These are phyloP conservation scores for Globisporangium mamillatum DNA, from an alignment of 352 stramenopile genomes.

Conservation along the genomic window DNA sequence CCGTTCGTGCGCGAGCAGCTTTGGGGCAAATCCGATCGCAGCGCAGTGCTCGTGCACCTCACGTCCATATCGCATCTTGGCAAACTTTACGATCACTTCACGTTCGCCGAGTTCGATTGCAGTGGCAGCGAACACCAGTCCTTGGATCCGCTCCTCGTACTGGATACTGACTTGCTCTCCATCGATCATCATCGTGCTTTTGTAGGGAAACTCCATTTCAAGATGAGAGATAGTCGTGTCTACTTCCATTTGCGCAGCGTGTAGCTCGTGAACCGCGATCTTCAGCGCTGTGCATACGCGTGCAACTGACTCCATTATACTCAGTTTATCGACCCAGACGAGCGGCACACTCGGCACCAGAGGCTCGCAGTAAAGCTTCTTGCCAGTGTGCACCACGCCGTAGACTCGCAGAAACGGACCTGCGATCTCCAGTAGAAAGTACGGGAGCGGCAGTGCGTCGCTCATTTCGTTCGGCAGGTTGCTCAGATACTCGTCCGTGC, in stretches of 20 bases:
- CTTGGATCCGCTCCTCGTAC: conserved; percentile 1
- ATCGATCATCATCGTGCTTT: neutral
- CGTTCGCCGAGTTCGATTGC: neutral
- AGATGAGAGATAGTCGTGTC: neutral
- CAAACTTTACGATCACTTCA: neutral
- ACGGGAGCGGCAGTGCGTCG: neutral
- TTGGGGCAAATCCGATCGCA: neutral
- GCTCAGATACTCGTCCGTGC: neutral
- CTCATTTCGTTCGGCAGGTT: neutral
- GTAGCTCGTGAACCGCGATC: conserved; percentile 1
- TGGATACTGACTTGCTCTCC: neutral
- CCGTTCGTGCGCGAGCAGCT: neutral
- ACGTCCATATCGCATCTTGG: neutral
- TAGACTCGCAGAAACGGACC: conserved; percentile 5
- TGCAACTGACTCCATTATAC: neutral
- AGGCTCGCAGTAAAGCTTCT: neutral
- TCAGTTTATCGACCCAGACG: conserved; percentile 3
- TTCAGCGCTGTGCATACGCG: neutral
- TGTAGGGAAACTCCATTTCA: conserved; percentile 1
- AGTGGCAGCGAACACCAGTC: neutral
- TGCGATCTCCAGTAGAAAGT: conserved; percentile 1
- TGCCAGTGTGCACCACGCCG: neutral
- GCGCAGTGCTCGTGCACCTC: conserved; percentile 4
- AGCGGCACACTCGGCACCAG: neutral
- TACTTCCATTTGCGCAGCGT: neutral